phyloP scores from a whole-genome alignment of 2,329 filamentous ascomycete genomes.

The Epichloe gansuensis region DNA sequence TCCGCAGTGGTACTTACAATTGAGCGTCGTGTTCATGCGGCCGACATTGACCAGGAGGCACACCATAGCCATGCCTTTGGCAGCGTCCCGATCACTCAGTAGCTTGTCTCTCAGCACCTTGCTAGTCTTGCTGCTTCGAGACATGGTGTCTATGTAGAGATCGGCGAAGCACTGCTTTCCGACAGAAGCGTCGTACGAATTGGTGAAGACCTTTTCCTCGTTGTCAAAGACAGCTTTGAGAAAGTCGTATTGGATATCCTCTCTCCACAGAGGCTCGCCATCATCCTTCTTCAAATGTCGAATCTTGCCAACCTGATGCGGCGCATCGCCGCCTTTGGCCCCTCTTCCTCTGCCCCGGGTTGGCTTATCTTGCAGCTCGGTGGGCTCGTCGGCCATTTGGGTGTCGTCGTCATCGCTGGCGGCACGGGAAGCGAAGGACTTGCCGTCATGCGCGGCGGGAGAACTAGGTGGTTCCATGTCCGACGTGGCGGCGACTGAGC shows the following conservation, averaged over 20 bases:
- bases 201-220: conserved; percentile 67
- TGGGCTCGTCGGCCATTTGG: conserved; percentile 28
- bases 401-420: conserved; percentile 36
- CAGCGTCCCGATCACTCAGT: conserved; percentile 77
- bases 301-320: conserved; percentile 51
- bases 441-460: conserved; percentile 27
- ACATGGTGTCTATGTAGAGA: conserved; percentile 97
- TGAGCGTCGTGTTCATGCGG: conserved; percentile 96
- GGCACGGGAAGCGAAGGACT: conserved; percentile 33
- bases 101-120: conserved; percentile 97
- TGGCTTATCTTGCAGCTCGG: conserved; percentile 29
- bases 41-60: conserved; percentile 94
- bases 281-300: conserved; percentile 80
- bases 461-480: conserved; percentile 35
- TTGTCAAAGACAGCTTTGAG: conserved; percentile 70
- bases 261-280: conserved; percentile 73
- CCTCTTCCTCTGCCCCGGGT: conserved; percentile 23
- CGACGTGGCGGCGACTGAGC: conserved; percentile 28
- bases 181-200: conserved; percentile 60
- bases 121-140: conserved; percentile 95
- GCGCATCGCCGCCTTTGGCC: conserved; percentile 21
- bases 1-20: conserved; percentile 50
- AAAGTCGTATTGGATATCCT: conserved; percentile 83
- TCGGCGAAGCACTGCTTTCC: conserved; percentile 77
- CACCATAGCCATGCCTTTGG: conserved; percentile 98